Evolutionary conservation across 495 filamentous ascomycete genomes (phyloP).

Genomic region (Massariosphaeria phaeospora): DNA sequence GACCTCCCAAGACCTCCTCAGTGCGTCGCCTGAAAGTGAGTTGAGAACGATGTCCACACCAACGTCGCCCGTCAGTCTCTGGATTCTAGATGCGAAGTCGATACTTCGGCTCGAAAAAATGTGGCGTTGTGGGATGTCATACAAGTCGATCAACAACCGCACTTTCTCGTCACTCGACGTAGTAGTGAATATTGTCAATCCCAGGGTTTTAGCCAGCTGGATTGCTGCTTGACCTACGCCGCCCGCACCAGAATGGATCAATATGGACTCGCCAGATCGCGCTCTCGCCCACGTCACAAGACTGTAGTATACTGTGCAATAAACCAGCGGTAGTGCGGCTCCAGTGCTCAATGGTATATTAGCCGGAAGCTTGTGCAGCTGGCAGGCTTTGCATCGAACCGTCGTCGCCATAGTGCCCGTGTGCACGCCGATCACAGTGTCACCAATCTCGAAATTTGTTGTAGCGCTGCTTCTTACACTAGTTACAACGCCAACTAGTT

Average conservation of each 20-base stretch:
- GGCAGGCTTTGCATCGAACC: neutral
- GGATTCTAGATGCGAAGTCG: conserved; percentile 1
- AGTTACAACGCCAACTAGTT: neutral
- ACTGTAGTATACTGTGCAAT: neutral
- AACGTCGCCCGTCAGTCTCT: neutral
- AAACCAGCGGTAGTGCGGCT: neutral
- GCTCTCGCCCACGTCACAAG: conserved; percentile 24
- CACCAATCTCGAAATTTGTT: neutral
- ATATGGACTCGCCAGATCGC: conserved; percentile 28
- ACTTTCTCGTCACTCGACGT: conserved; percentile 8
- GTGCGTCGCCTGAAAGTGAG: conserved; percentile 3
- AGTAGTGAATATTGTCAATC: conserved; percentile 15
- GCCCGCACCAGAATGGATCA: conserved; percentile 27
- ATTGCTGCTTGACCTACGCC: conserved; percentile 19
- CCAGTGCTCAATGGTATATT: neutral
- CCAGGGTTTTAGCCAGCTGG: conserved; percentile 11
- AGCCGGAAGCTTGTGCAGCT: neutral
- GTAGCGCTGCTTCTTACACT: neutral
- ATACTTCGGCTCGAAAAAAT: conserved; percentile 14
- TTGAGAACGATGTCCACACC: conserved; percentile 16
- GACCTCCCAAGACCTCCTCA: conserved; percentile 1
- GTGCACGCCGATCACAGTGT: neutral
- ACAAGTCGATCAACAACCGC: conserved; percentile 1
- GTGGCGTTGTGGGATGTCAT: conserved; percentile 1
- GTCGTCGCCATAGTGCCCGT: neutral